A percentile compares a stretch with the other conserved stretches of the same genome.
Evolutionary conservation across 1,284 basidiomycete species (phyloP).

Genomic region (Coriolopsis trogii): DNA sequence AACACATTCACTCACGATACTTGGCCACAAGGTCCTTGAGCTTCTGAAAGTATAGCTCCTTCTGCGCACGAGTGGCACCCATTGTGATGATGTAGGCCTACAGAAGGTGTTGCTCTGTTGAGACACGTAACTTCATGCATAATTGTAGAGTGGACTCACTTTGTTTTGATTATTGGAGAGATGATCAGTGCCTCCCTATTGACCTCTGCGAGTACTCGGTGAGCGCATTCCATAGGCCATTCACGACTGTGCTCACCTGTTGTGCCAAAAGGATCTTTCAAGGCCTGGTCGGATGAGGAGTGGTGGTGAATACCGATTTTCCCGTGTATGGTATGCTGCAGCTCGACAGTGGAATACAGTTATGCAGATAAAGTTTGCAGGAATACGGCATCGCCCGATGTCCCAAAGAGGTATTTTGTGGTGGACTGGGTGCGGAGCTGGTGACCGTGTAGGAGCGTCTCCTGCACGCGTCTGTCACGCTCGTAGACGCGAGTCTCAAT

Average conservation of each 20-base stretch:
- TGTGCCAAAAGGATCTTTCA: conserved; percentile 91
- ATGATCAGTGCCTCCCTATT: conserved; percentile 77
- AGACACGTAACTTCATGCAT: conserved; percentile 24
- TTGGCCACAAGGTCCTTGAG: conserved; percentile 92
- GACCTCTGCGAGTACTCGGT: conserved; percentile 59
- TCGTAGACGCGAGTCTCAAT: no score
- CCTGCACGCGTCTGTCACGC: no score
- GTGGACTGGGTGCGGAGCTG: conserved; percentile 9
- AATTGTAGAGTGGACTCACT: conserved; percentile 19
- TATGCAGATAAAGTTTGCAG: conserved; percentile 29
- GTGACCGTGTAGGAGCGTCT: conserved; percentile 3
- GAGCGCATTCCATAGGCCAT: background rate
- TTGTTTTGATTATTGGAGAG: conserved; percentile 14
- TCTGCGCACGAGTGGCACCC: conserved; percentile 91
- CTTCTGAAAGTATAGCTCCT: conserved; percentile 93
- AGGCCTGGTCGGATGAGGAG: no score
- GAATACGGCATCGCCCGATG: conserved; percentile 11
- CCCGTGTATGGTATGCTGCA: background rate
- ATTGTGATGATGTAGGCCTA: conserved; percentile 56
- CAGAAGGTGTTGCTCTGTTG: background rate
- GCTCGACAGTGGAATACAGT: conserved; percentile 33
- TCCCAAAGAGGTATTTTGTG: background rate
- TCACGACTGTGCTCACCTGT: conserved; percentile 33
- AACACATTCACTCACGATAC: conserved; percentile 89
- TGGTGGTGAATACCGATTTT: conserved; percentile 27